Percentiles rank a stretch among this genome's conserved stretches.
Conservation (phyloP, 495 filamentous ascomycete species). For the Hypomontagnella submonticulosa region DNA sequence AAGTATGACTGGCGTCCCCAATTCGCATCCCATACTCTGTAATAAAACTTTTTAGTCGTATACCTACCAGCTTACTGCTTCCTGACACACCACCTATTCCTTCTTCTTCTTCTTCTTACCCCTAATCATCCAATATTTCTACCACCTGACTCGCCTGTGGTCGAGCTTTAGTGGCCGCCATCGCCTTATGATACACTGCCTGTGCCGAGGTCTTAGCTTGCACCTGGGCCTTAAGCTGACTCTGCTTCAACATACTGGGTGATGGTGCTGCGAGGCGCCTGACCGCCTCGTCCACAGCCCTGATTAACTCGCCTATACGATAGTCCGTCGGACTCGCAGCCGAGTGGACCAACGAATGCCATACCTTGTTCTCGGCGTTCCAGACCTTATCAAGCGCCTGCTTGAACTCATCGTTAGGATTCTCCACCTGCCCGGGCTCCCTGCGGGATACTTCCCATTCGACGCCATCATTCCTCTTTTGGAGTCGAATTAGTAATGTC, state of each 20-base stretch:
- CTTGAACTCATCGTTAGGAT: slow-evolving; percentile 55
- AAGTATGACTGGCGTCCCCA: slow-evolving; percentile 39
- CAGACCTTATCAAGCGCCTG: slow-evolving; percentile 54
- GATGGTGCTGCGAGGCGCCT: slow-evolving; percentile 41
- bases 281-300: slow-evolving; percentile 45
- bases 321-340: slow-evolving; percentile 48
- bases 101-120: neutral
- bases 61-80: slow-evolving; percentile 15
- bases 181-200: slow-evolving; percentile 38
- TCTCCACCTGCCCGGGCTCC: slow-evolving; percentile 25
- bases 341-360: slow-evolving; percentile 48
- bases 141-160: slow-evolving; percentile 37
- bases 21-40: slow-evolving; percentile 41
- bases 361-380: slow-evolving; percentile 45
- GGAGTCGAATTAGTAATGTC: slow-evolving; percentile 53
- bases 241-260: slow-evolving; percentile 39
- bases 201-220: slow-evolving; percentile 31
- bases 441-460: slow-evolving; percentile 58
- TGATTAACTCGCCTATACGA: slow-evolving; percentile 51
- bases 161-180: slow-evolving; percentile 36
- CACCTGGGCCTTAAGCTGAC: slow-evolving; percentile 28
- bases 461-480: slow-evolving; percentile 45
- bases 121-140: slow-evolving; percentile 43
- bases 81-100: slow-evolving; percentile 7
- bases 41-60: slow-evolving; percentile 25